Percentiles rank a stretch among this genome's conserved stretches.
These are phyloP conservation scores for Termitomyces sp. DNA, from an alignment of 1,284 basidiomycete species.

Conservation along the genomic window DNA sequence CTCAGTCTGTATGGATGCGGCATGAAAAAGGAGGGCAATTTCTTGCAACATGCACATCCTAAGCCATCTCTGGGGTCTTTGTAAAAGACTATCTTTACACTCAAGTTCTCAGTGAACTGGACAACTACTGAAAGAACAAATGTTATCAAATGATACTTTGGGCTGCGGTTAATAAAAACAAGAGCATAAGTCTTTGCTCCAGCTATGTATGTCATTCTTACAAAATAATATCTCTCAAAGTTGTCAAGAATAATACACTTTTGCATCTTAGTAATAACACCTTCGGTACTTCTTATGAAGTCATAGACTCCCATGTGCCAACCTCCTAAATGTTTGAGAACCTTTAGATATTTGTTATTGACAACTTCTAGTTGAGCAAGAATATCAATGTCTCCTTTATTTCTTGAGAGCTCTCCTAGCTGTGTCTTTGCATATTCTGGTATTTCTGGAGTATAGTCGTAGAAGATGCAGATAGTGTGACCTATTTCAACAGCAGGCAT, in stretches of 20 bases:
- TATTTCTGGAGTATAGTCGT: neutral
- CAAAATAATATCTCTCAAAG: neutral
- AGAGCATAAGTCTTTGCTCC: neutral
- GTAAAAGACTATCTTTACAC: neutral
- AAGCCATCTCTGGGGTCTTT: neutral
- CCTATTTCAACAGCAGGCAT: no score
- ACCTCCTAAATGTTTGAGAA: neutral
- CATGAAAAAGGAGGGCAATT: slow-evolving; percentile 21
- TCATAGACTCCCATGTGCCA: no score
- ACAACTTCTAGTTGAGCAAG: neutral
- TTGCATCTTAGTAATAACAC: neutral
- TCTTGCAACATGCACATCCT: slow-evolving; percentile 20
- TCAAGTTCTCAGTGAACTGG: neutral
- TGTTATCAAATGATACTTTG: no score
- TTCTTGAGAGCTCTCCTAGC: neutral
- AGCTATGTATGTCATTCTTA: neutral
- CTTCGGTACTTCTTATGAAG: no score
- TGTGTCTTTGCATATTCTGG: neutral
- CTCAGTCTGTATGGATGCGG: slow-evolving; percentile 20
- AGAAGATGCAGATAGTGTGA: neutral
- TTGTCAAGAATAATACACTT: neutral
- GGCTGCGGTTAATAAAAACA: no score
- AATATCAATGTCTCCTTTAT: neutral
- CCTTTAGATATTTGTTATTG: neutral
- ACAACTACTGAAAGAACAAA: neutral